These are phyloP conservation scores for Zea luxurians DNA, from an alignment of 176 grass and related monocot species.

Conservation along the genomic window DNA sequence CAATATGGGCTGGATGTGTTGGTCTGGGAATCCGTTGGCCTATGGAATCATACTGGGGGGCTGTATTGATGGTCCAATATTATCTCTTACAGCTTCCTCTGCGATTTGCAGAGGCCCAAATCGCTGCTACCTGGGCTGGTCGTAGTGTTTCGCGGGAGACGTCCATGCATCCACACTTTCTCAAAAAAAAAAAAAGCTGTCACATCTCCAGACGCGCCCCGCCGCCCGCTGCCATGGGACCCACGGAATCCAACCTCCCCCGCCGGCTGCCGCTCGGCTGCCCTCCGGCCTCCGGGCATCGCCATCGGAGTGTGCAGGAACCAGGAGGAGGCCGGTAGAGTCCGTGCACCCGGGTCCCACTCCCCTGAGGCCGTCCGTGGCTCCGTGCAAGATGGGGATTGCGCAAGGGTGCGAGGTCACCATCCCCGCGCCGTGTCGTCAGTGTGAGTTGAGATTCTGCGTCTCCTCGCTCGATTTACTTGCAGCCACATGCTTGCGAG, in stretches of 20 bases:
- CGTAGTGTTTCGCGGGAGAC: no score
- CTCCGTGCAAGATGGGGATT: neutral
- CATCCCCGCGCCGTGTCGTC: constrained; percentile 23
- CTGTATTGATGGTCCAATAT: no score
- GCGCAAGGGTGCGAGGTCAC: constrained; percentile 20
- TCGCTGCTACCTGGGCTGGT: no score
- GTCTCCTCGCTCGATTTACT: neutral
- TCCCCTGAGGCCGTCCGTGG: neutral
- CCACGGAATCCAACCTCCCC: neutral
- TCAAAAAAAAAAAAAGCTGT: no score
- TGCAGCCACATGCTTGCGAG: neutral
- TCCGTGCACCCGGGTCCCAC: neutral
- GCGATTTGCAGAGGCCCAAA: no score
- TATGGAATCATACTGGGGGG: no score
- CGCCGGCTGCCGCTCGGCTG: neutral
- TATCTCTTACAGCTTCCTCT: no score
- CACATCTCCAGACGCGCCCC: no score
- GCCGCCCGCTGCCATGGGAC: neutral
- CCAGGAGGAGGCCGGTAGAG: neutral
- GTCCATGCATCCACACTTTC: no score
- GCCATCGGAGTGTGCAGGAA: neutral
- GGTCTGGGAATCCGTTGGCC: no score
- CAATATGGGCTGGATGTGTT: no score
- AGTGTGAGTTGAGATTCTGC: constrained; percentile 17
- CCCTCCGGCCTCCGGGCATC: constrained; percentile 27